Conservation (phyloP, 2,329 filamentous ascomycete genomes). For the Akanthomyces uredinophilus region DNA sequence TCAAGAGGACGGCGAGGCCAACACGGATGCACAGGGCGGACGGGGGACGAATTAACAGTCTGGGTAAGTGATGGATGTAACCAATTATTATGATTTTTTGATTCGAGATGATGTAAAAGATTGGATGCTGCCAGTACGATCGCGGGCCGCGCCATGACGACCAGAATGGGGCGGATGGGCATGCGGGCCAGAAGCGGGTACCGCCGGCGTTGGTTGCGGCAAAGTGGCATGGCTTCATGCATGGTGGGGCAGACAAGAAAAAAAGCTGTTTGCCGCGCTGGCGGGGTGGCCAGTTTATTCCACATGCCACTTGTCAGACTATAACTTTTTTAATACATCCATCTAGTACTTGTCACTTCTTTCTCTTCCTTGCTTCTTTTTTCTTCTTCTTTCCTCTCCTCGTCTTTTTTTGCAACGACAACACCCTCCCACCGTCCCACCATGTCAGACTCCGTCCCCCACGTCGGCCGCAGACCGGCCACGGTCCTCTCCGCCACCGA, state of each 20-base stretch:
- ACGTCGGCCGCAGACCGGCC: conserved; percentile 28
- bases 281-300: conserved; percentile 1
- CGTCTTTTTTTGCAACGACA: background rate
- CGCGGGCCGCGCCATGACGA: background rate
- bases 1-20: conserved; percentile 20
- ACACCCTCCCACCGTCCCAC: no score
- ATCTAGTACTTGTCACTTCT: background rate
- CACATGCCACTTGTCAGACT: background rate
- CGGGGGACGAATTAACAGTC: conserved; percentile 19
- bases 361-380: background rate
- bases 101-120: no score
- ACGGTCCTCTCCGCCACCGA: conserved; percentile 64
- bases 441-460: conserved; percentile 23
- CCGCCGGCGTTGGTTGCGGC: conserved; percentile 8
- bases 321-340: background rate
- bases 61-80: no score
- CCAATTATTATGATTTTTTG: no score
- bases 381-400: background rate
- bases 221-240: background rate
- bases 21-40: conserved; percentile 18
- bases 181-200: conserved; percentile 6
- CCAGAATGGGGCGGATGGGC: background rate
- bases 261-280: conserved; percentile 1
- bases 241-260: conserved; percentile 9
- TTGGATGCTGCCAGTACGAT: no score